Evolutionary conservation across 345 rosid genomes (phyloP).

Genomic region (Rhizophora apiculata): DNA sequence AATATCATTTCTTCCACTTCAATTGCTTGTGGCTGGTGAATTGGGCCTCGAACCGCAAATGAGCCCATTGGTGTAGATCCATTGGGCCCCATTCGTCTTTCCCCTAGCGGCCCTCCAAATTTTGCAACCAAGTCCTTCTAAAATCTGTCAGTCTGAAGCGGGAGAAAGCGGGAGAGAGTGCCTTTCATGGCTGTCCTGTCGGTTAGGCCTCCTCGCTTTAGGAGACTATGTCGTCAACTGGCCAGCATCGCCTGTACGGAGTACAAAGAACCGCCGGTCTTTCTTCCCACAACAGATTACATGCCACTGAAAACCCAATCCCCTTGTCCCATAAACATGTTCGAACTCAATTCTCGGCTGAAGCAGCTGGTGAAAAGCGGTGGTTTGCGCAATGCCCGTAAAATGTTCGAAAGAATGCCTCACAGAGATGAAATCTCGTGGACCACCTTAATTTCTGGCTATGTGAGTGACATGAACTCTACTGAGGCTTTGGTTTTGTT

Average conservation of each 20-base stretch:
- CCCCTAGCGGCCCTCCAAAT: too few relatives aligned
- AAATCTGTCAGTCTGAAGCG: too few relatives aligned
- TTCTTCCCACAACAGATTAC: conserved; percentile 13
- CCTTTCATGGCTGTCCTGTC: conserved; percentile 5
- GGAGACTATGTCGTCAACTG: conserved; percentile 16
- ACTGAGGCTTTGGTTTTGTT: conserved; percentile 63
- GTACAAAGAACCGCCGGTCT: conserved; percentile 3
- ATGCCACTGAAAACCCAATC: neutral
- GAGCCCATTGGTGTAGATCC: too few relatives aligned
- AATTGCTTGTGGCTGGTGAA: too few relatives aligned
- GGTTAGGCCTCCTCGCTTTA: conserved; percentile 16
- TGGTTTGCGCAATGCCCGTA: conserved; percentile 49
- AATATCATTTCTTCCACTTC: too few relatives aligned
- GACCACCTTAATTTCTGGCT: conserved; percentile 73
- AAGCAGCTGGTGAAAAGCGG: conserved; percentile 34
- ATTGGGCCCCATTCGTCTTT: too few relatives aligned
- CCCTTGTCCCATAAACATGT: conserved; percentile 15
- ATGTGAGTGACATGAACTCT: conserved; percentile 43
- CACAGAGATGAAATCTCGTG: conserved; percentile 65
- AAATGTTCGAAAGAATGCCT: conserved; percentile 67
- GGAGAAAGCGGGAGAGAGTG: neutral
- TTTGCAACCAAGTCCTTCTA: too few relatives aligned
- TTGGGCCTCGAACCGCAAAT: too few relatives aligned
- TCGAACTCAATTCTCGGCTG: conserved; percentile 45
- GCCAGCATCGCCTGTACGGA: conserved; percentile 17